Base-by-base conservation (phyloP, 1,284 basidiomycete genomes). In the Pseudozyma sp. region DNA sequence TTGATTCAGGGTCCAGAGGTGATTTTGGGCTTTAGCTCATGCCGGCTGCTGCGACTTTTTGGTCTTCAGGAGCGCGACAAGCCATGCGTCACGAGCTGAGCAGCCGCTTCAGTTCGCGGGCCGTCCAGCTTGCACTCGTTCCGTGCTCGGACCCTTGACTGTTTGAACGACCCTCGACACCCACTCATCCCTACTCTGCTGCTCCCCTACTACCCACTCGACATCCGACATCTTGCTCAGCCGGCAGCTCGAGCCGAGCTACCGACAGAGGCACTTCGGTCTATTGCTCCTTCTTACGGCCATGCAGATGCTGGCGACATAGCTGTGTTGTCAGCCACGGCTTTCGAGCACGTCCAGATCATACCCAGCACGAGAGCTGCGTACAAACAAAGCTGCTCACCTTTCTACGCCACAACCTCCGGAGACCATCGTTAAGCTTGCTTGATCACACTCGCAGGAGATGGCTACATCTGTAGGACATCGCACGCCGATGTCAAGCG, bases 401-500 rank as follows among this genome's bases (percentile, higher is more conserved):
- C 24, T 24, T 4, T 24, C 24, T 24, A 24, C 24, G 24, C 24
- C 24, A 24, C 24, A 24, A 24, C 24, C 1, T 24, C 24, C 40
- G 17, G 7, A 7, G 30, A 42, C 24, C 19, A 1, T 16, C 6
- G n/a, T 3, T 1, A 37, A 8, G 8, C 9, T 37, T 5, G 39
- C 31, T 1, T 17, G 5, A n/a, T 8, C 1, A 19, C 10, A 50
- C 30, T 11, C 6, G 6, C 4, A 0, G 16, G 35, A 7, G 24
- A 46, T 52, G 49, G 44, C 48, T 10, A 52, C 61, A 7, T 46
- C 53, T 3, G 30, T 31, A 14, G 61, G 19, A 33, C 45, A 56
- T 46, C 43, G 48, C 34, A 6, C 60, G 8, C 30, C 57, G 8
- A 9, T 19, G 11, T 31, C 51, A 10, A n/a, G 30, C 16, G 11